Base-by-base conservation (phyloP, 257 asterid genomes). In the Rhazya stricta region DNA sequence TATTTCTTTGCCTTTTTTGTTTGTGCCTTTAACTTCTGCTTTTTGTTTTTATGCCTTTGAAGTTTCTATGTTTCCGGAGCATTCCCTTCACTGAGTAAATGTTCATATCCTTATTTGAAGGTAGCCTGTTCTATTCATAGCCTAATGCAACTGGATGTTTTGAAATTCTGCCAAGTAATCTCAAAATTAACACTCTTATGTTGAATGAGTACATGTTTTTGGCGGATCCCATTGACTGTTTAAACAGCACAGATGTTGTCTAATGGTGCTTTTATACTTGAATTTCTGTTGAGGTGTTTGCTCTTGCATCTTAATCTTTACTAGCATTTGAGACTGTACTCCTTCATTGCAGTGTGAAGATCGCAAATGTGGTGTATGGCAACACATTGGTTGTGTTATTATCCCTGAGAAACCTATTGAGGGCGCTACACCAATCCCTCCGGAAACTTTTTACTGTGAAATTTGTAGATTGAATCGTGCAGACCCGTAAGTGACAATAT, bases 271-370 rank as follows among this genome's bases (percentile, higher is more conserved):
- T 11, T 42, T 41, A n/a, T 30, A 43, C 48, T 12, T 19, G 48
- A 16, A 30, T n/a, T 39, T 43, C 13, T 41, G 58, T 25, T 62
- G 39, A 12, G 27, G 39, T 72, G 37, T 73, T 29, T 3, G 37
- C 42, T 21, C 21, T 27, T 73, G 57, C 39, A 30, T 67, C 66
- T 68, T 73, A 19, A 67, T 43, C 29, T 71, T 58, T 63, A 30
- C 67, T 62, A 73, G 60, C 72, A 32, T 71, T 58, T 73, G 61
- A 71, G 69, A 11, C 53, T 87, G 29, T 79, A 25, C 73, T 61
- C 68, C 61, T 69, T 79, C 74, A 29, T n/a, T 85, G 87, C 96
- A 96, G 99, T 96, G 99, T 85, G 97, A 91, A 84, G 98, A 96
- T 82, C 84, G 88, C 50, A 88, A 75, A 78, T 93, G 99, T 78